Percentiles rank a stretch among this genome's conserved stretches.
phyloP scores from a whole-genome alignment of 2,329 filamentous ascomycete species.

The Fusarium begoniae region DNA sequence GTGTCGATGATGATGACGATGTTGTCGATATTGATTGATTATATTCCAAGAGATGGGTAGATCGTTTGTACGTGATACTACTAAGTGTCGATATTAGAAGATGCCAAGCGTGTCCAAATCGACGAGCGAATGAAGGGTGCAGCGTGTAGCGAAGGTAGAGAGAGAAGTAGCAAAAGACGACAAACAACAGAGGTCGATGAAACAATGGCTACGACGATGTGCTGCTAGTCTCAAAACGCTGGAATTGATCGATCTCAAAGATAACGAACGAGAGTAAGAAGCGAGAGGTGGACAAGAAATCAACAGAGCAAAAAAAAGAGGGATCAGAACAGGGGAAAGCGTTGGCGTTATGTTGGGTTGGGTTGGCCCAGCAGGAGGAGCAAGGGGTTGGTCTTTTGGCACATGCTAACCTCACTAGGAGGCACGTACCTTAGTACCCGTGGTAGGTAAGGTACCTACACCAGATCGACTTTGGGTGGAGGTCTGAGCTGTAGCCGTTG shows the following conservation, averaged over 20 bases:
- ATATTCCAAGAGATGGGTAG: constrained; percentile 1
- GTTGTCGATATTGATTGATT: neutral
- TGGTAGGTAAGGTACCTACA: constrained; percentile 2
- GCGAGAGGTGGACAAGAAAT: constrained; percentile 27
- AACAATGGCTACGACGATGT: constrained; percentile 3
- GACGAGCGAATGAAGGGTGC: constrained; percentile 13
- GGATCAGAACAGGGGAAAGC: constrained; percentile 26
- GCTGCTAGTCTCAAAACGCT: constrained; percentile 9
- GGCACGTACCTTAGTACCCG: too few species aligned
- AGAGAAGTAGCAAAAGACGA: constrained; percentile 21
- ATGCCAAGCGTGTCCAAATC: constrained; percentile 15
- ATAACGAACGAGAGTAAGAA: constrained; percentile 15
- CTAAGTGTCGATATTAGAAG: neutral
- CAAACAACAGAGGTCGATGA: constrained; percentile 20
- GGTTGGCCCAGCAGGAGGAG: constrained; percentile 33
- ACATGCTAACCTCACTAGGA: neutral
- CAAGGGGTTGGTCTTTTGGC: constrained; percentile 17
- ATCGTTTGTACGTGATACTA: neutral
- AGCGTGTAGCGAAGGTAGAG: constrained; percentile 24
- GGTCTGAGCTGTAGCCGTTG: constrained; percentile 5
- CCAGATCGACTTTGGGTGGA: constrained; percentile 18
- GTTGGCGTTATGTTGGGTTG: constrained; percentile 31
- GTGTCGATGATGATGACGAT: constrained; percentile 7
- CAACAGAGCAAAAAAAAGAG: constrained; percentile 24
- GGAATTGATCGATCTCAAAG: constrained; percentile 17